These are phyloP conservation scores for Vachellia pachyceras DNA, from an alignment of 306 rosid species.

Conservation along the genomic window DNA sequence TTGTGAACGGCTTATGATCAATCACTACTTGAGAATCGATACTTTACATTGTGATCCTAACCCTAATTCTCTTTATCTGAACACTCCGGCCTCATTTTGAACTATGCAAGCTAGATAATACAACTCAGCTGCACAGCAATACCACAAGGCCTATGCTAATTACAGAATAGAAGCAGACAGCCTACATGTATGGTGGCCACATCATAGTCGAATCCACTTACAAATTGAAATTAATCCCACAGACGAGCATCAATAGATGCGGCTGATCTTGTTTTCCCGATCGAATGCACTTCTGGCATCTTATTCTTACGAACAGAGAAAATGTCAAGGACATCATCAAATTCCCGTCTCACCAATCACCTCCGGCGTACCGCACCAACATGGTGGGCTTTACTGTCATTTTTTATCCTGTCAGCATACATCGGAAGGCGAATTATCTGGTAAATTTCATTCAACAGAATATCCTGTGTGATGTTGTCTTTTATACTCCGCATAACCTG, in stretches of 20 bases:
- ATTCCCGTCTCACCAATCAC: slow-evolving; percentile 51
- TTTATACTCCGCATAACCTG: slow-evolving; percentile 94
- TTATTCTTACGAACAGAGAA: slow-evolving; percentile 29
- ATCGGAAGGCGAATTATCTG: slow-evolving; percentile 95
- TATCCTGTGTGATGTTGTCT: slow-evolving; percentile 90
- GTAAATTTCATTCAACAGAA: slow-evolving; percentile 79
- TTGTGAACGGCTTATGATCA: slow-evolving; percentile 51
- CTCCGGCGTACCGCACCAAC: slow-evolving; percentile 66
- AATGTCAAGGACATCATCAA: slow-evolving; percentile 17
- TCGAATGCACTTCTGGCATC: slow-evolving; percentile 24
- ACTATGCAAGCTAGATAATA: slow-evolving; percentile 55
- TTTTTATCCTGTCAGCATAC: slow-evolving; percentile 92
- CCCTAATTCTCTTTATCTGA: slow-evolving; percentile 73
- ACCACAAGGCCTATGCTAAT: slow-evolving; percentile 55
- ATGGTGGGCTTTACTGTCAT: slow-evolving; percentile 82
- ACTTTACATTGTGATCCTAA: slow-evolving; percentile 79
- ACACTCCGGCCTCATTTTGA: slow-evolving; percentile 52
- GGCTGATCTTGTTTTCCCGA: slow-evolving; percentile 31
- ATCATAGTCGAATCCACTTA: slow-evolving; percentile 40
- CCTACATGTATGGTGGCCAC: slow-evolving; percentile 43
- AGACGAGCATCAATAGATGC: slow-evolving; percentile 32
- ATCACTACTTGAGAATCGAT: slow-evolving; percentile 49
- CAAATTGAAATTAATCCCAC: slow-evolving; percentile 38
- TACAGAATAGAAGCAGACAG: slow-evolving; percentile 51
- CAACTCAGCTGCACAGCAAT: slow-evolving; percentile 59